Base-by-base conservation (phyloP, 208 protist species). In the Leishmania tropica region DNA sequence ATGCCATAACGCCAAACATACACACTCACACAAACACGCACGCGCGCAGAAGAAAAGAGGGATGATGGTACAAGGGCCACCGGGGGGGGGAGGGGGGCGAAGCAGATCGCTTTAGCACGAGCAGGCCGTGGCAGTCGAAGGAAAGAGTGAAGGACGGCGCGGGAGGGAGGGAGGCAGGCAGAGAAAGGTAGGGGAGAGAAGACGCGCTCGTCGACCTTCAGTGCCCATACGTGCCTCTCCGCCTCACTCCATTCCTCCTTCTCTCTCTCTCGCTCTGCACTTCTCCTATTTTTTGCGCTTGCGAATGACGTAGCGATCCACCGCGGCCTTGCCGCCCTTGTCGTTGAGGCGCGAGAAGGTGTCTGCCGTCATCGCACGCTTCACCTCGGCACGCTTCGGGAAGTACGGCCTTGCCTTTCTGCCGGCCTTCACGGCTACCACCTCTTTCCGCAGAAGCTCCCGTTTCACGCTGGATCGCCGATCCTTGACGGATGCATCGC, bases 361-460 rank as follows among this genome's bases (percentile, higher is more conserved):
- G 79, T 97, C 93, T 7, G 87, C 87, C 17, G 93, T 71, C 51
- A 96, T 79, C 68, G 92, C 91, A 15, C 88, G 85, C 85, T 96
- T 96, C n/a, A 96, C 74, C 76, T 88, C 92, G 8, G 86, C 80
- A 7, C 92, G 90, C 83, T 96, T 96, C n/a, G 93, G 93, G 83
- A 97, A 94, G 85, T 90, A 96, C 28, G 90, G 87, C 75, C 81
- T 88, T 67, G 85, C 62, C 86, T 97, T 97, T 28, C 74, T 81
- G 4, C 93, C 93, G 21, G 88, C 81, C 84, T 92, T 92, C 76
- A 97, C 95, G 1, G 92, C 90, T 37, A 47, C 21, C 76, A 92
- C 89, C 87, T 97, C 93, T 54, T 92, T 93, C 84, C 89, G 89
- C 53, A 97, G 86, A 10, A 96, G 75, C 40, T 87, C 80, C 83